Percentiles rank a stretch among this genome's conserved stretches.
Conservation (phyloP, 1,139 yeast genomes). For the Maudiozyma humilis region DNA sequence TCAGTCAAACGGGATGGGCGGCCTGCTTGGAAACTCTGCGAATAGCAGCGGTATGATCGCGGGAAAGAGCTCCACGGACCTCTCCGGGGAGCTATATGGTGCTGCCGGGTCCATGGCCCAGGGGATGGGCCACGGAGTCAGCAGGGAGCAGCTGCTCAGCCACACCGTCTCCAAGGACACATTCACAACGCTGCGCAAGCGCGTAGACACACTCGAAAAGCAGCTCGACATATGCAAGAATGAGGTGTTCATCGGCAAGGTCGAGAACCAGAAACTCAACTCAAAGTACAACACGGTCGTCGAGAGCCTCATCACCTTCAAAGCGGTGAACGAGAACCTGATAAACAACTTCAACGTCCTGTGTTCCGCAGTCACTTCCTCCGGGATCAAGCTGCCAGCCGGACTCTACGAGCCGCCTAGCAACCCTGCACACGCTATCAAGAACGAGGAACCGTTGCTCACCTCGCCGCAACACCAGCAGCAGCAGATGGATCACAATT, state of each 20-base stretch:
- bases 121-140: not conserved
- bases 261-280: constrained; percentile 41
- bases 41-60: constrained; percentile 5
- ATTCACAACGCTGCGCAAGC: constrained; percentile 23
- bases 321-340: constrained; percentile 49
- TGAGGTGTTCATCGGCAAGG: constrained; percentile 36
- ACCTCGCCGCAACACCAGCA: too few species aligned
- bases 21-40: not conserved
- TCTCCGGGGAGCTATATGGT: not conserved
- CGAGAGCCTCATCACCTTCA: constrained; percentile 50
- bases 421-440: not conserved
- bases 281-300: constrained; percentile 57
- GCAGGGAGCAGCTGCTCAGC: constrained; percentile 12
- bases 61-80: constrained; percentile 18
- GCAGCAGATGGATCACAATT: not conserved
- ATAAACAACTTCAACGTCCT: constrained; percentile 45
- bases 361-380: constrained; percentile 41
- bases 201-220: constrained; percentile 35
- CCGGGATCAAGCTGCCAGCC: constrained; percentile 58
- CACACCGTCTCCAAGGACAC: constrained; percentile 23
- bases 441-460: not conserved
- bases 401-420: constrained; percentile 23
- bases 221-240: constrained; percentile 37
- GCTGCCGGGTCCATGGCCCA: not conserved
- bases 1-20: not conserved